A percentile compares a stretch with the other conserved stretches of the same genome.
Conservation (phyloP, 768 basidiomycete genomes). For the Termitomyces titanicus region DNA sequence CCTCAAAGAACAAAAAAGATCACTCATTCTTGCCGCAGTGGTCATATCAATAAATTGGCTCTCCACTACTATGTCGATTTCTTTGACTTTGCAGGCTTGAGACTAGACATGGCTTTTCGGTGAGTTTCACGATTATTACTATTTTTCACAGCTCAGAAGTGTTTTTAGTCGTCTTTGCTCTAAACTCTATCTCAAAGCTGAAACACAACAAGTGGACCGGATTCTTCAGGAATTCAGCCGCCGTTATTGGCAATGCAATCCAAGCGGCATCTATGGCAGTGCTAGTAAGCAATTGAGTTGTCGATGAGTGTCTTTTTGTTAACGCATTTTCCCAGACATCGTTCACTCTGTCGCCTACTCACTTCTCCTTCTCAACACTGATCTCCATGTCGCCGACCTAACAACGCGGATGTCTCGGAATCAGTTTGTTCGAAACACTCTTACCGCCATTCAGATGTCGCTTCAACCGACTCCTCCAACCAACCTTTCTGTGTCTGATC, state of each 20-base stretch:
- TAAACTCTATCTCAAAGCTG: constrained; percentile 90
- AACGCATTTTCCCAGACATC: constrained; percentile 50
- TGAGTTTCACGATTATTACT: constrained; percentile 24
- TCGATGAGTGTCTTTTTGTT: constrained; percentile 2
- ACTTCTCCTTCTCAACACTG: constrained; percentile 91
- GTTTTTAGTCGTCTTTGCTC: constrained; percentile 75
- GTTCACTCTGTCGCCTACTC: constrained; percentile 97
- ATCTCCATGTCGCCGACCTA: constrained; percentile 93
- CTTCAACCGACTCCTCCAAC: constrained; percentile 50
- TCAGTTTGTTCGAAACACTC: constrained; percentile 92
- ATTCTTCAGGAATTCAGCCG: constrained; percentile 90
- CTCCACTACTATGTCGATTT: constrained; percentile 80
- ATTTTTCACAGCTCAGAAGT: background rate
- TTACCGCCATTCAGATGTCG: constrained; percentile 81
- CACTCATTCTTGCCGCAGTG: constrained; percentile 40
- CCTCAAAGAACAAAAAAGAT: background rate
- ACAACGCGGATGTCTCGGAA: constrained; percentile 83
- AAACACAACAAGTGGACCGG: constrained; percentile 97
- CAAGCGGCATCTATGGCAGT: constrained; percentile 73
- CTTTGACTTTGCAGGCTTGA: constrained; percentile 82
- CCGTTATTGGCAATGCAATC: constrained; percentile 92
- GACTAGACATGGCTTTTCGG: constrained; percentile 91
- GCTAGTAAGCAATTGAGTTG: constrained; percentile 56
- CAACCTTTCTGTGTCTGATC: constrained; percentile 54
- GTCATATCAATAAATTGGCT: constrained; percentile 69